A percentile compares a stretch with the other conserved stretches of the same genome.
phyloP scores from a whole-genome alignment of 2,329 filamentous ascomycete genomes.

The Pestalotiopsis sp. region DNA sequence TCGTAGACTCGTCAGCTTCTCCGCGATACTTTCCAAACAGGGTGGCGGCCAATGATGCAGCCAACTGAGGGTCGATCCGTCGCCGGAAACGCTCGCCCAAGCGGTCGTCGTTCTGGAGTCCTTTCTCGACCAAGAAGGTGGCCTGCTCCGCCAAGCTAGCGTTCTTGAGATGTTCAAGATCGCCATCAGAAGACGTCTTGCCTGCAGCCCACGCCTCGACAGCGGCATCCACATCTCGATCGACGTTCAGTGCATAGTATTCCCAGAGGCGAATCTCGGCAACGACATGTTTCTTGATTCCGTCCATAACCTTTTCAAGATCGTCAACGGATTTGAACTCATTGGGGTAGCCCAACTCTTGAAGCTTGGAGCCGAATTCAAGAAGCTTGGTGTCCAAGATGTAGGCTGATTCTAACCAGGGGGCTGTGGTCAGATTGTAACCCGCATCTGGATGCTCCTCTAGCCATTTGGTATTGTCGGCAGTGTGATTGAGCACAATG shows the following conservation, averaged over 20 bases:
- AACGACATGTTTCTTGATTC: constrained; percentile 80
- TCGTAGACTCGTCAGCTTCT: constrained; percentile 53
- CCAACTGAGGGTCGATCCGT: constrained; percentile 68
- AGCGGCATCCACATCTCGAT: constrained; percentile 69
- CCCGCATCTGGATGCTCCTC: constrained; percentile 93
- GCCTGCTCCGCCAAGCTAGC: constrained; percentile 54
- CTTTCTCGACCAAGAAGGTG: constrained; percentile 68
- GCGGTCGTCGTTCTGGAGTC: constrained; percentile 70
- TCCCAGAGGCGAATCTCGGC: constrained; percentile 84
- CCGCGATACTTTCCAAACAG: constrained; percentile 70
- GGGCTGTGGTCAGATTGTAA: constrained; percentile 91
- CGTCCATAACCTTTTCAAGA: constrained; percentile 79
- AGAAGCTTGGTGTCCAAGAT: constrained; percentile 65
- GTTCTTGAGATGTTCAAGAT: constrained; percentile 51
- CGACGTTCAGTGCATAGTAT: constrained; percentile 84
- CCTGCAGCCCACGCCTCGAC: constrained; percentile 73
- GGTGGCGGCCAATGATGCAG: constrained; percentile 68
- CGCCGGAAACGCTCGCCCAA: constrained; percentile 82
- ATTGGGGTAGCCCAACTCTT: constrained; percentile 73
- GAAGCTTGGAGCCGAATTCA: constrained; percentile 77
- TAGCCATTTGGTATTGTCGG: constrained; percentile 93
- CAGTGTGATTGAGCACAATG: constrained; percentile 97
- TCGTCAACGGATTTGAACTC: constrained; percentile 73
- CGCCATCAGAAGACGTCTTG: constrained; percentile 47
- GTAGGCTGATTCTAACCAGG: constrained; percentile 70